Evolutionary conservation across 352 stramenopile genomes (phyloP).

Genomic region (Pythium diclinum): DNA sequence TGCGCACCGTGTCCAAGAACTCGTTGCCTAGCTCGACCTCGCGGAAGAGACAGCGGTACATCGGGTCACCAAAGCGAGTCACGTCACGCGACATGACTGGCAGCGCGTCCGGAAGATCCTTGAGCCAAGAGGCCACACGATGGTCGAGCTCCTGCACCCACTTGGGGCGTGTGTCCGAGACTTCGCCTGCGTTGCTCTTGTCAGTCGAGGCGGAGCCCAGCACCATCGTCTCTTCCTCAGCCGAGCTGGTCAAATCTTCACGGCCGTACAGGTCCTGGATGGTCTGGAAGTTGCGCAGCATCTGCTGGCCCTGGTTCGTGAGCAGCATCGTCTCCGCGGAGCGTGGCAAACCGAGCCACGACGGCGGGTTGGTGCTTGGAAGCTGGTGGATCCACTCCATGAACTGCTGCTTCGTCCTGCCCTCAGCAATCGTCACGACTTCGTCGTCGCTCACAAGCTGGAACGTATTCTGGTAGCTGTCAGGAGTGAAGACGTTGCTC

Average conservation of each 20-base stretch:
- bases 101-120: constrained; percentile 49
- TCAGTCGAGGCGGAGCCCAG: constrained; percentile 33
- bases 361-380: constrained; percentile 88
- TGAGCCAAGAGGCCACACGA: constrained; percentile 61
- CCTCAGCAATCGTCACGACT: constrained; percentile 76
- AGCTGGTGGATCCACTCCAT: constrained; percentile 87
- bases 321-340: constrained; percentile 91
- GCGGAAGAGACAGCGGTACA: constrained; percentile 90
- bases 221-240: constrained; percentile 66
- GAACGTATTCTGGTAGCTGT: constrained; percentile 92
- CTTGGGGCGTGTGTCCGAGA: constrained; percentile 52
- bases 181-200: constrained; percentile 23
- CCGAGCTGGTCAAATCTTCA: constrained; percentile 38
- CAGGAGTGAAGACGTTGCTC: constrained; percentile 90
- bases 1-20: constrained; percentile 62
- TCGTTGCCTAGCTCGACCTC: constrained; percentile 76
- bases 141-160: constrained; percentile 83
- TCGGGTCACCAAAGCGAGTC: constrained; percentile 75
- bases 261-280: constrained; percentile 82
- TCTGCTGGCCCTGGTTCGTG: constrained; percentile 69
- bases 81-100: constrained; percentile 47
- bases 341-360: constrained; percentile 90
- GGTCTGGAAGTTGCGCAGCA: constrained; percentile 77
- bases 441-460: constrained; percentile 47
- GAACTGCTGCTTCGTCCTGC: constrained; percentile 91